phyloP scores from a whole-genome alignment of 2,329 filamentous ascomycete genomes.

The Verticillium tricorpus region DNA sequence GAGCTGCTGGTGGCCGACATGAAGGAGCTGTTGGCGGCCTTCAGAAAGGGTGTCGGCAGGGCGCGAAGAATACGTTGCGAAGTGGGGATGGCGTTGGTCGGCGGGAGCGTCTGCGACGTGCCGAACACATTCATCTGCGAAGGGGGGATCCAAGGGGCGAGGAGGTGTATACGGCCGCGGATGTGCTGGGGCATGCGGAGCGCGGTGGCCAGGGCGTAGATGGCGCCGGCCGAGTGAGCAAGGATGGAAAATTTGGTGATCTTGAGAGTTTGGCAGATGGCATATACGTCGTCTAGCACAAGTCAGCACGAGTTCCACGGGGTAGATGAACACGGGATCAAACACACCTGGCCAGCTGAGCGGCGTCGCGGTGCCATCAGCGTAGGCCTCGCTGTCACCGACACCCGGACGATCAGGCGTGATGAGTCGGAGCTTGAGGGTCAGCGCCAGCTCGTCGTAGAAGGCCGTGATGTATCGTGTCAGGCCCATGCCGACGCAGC shows the following conservation, averaged over 20 bases:
- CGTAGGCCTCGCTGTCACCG: constrained; percentile 82
- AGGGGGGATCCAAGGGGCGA: constrained; percentile 96
- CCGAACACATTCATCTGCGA: constrained; percentile 83
- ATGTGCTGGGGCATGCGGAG: constrained; percentile 95
- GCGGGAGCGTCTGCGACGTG: constrained; percentile 67
- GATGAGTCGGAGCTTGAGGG: constrained; percentile 82
- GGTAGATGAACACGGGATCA: not conserved
- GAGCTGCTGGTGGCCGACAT: constrained; percentile 88
- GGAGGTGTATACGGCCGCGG: constrained; percentile 84
- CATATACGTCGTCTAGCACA: constrained; percentile 69
- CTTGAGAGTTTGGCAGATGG: constrained; percentile 86
- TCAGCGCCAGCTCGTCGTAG: constrained; percentile 90
- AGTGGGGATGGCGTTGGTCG: constrained; percentile 81
- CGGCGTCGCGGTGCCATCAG: constrained; percentile 77
- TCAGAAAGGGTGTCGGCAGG: constrained; percentile 83
- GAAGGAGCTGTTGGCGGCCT: constrained; percentile 92
- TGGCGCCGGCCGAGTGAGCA: constrained; percentile 94
- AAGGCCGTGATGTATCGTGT: constrained; percentile 96
- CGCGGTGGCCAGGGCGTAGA: constrained; percentile 92
- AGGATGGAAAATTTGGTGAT: constrained; percentile 96
- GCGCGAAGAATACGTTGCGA: constrained; percentile 88
- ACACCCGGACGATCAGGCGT: constrained; percentile 93
- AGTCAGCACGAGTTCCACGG: constrained; percentile 19
- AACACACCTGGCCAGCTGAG: constrained; percentile 85
- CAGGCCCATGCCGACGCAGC: constrained; percentile 95